Evolutionary conservation across 257 asterid genomes (phyloP), one percentile per base, ranked within the genome.

Genomic region (Dorcoceras hygrometricum): DNA sequence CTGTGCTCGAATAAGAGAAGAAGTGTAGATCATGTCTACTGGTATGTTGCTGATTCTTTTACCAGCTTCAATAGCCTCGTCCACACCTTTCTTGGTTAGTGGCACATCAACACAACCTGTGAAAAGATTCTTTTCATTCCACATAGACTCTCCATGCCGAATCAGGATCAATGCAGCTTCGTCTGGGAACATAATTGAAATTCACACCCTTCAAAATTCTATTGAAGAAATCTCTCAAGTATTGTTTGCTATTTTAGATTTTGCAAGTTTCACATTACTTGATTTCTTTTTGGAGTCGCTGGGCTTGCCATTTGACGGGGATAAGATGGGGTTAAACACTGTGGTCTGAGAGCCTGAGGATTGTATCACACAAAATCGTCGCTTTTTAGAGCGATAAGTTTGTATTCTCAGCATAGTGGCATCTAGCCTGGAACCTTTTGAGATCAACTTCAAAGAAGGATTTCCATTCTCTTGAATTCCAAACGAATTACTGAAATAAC

Each of bases 51-150:
- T 88, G 77, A 94, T 94, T 78, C 96, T 83, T 80, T 80, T 88
- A 23, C 99, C 99, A 7, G 99, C 99, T 83, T 90, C 95, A 67
- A 88, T 76, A 25, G 99, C 99, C 82, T 94, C 99, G 34, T 90
- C 95, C 66, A 90, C 95, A 16, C 99, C 99, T 79, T 90, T 94
- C 58, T 82, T 76, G 18, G 97, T 94, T 18, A 94, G 82, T 29
- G 99, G 97, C 74, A 94, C 97, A 59, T 94, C 99, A 23, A 94
- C 97, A 79, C 97, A 90, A 51, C 99, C 99, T 4, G 99, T 94
- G 88, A 94, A 94, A 67, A 94, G 79, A 81, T 94, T 94, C 79
- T 90, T 94, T 79, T 94, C 99, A n/a, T 94, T 94, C 97, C 99
- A 94, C 96, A 94, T 87, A 36, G 99, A 90, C 77, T 94, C 97